Base-by-base conservation (phyloP, 176 grass and related monocot genomes). In the Dendrocalamus sinicus region DNA sequence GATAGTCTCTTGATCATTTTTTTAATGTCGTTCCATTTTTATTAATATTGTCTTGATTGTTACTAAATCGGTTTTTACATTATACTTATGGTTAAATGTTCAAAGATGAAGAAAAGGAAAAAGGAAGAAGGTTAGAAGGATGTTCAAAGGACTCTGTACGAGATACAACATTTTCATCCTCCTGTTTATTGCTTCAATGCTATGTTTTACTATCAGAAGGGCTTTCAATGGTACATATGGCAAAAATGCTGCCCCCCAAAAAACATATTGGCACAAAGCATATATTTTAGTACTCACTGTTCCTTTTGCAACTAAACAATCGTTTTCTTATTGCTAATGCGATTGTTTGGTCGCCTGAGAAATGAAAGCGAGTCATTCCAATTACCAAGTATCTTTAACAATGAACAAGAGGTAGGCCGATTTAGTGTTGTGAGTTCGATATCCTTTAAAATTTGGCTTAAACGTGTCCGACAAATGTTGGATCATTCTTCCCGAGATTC, bases 171-270 rank as follows among this genome's bases (percentile, higher is more conserved):
- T 88, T 94, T 89, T 81, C 96, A 17, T 87, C 96, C 15, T 91
- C 88, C 74, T 87, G 89, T 63, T 86, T 98, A 71, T 88, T 98
- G 71, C 90, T 94, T 75, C 93, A 94, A 44, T 95, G 96, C 76
- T 94, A 98, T 88, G 90, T 95, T 77, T 92, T 91, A 47, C 84
- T 98, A 69, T 95, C 91, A 72, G 96, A 98, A 91, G 96, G 96
- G 80, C 89, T 98, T 51, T 88, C 96, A 8, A 98, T 95, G 96
- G 96, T 98, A 92, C 37, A 58, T 44, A 50, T 70, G 60, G 53
- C 37, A 79, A 71, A 45, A 79, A 51, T 55, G 54, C 20, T 28
- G 14, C 2, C 13, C 51, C 10, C 55, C 4, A 70, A 22, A 64
- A 63, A 61, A 63, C 28, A 52, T 64, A 52, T 81, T 75, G 14